Evolutionary conservation across 2,329 filamentous ascomycete genomes (phyloP).

Genomic region (Apiospora sp.): DNA sequence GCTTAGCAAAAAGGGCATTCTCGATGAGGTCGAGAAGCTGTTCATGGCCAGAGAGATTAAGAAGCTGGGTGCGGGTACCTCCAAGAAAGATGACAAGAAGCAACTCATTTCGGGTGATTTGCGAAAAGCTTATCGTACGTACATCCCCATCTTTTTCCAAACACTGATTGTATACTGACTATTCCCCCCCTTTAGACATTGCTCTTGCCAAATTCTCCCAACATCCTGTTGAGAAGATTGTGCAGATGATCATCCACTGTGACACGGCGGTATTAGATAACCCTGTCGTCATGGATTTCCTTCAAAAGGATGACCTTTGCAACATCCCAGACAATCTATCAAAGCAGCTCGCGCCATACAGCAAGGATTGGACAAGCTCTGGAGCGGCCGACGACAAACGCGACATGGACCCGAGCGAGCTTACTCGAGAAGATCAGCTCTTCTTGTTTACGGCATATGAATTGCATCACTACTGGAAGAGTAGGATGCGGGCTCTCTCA

Average conservation of each 20-base stretch:
- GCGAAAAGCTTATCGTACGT: constrained; percentile 78
- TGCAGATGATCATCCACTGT: constrained; percentile 94
- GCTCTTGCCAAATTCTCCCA: constrained; percentile 93
- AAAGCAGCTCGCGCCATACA: constrained; percentile 94
- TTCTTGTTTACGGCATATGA: constrained; percentile 94
- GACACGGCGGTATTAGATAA: constrained; percentile 90
- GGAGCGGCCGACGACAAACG: constrained; percentile 79
- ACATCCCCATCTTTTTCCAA: background rate
- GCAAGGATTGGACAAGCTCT: constrained; percentile 93
- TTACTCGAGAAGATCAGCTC: constrained; percentile 94
- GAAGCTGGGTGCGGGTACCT: constrained; percentile 70
- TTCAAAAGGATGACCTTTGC: constrained; percentile 91
- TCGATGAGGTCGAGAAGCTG: constrained; percentile 96
- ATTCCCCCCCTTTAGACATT: constrained; percentile 67
- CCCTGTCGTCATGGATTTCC: constrained; percentile 92
- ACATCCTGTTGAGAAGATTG: constrained; percentile 81
- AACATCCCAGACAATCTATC: constrained; percentile 89
- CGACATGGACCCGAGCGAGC: constrained; percentile 85
- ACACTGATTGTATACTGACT: background rate
- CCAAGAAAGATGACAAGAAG: constrained; percentile 94
- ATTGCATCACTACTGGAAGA: constrained; percentile 98
- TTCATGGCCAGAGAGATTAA: constrained; percentile 98
- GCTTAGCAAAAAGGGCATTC: constrained; percentile 89
- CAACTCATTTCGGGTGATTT: constrained; percentile 93
- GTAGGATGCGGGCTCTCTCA: constrained; percentile 88